Base-by-base conservation (phyloP, 2,329 filamentous ascomycete species). In the Colletotrichum sp. region DNA sequence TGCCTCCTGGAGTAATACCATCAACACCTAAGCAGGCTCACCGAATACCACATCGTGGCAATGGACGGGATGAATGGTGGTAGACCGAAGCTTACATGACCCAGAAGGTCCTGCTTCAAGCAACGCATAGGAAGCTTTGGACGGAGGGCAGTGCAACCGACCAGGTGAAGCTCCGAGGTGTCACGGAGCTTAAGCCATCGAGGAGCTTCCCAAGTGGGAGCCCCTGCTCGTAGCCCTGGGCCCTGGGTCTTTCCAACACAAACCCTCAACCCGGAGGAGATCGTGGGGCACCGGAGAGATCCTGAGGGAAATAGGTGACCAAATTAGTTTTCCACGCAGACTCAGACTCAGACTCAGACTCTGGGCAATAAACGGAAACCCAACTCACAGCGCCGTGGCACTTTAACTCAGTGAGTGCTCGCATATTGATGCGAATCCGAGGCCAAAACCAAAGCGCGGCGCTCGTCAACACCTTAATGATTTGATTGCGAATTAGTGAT, bases 181-280 rank as follows among this genome's bases (percentile, higher is more conserved):
- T 74, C 59, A 69, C 44, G 70, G 34, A 69, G 70, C 64, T 76
- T 69, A 52, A 76, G 70, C 70, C 49, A 74, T 39, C 49, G 36
- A 34, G 70, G 25, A 73, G 71, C 64, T 73, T 72, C n/a, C 30
- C 22, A 59, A 39, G 32, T 73, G 32, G 57, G 44, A 69, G 63
- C 32, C 72, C 69, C 63, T 75, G 69, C 39, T 62, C 29, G 25
- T 36, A 55, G 44, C 57, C 63, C 73, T 32, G 63, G 57, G 27
- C n/a, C 44, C 44, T 52, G 44, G 44, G 8, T n/a, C 36, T 72
- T 64, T 30, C 19, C 59, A 19, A 62, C 25, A 34, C 27, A 72
- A 62, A 36, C 65, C 59, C 70, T 65, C 69, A 59, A 64, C 63
- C 63, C n/a, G 29, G 69, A 76, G 59, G 59, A 65, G 73, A 75